These are phyloP conservation scores for Pholiota adiposa DNA, from an alignment of 1,284 basidiomycete species.

Conservation along the genomic window DNA sequence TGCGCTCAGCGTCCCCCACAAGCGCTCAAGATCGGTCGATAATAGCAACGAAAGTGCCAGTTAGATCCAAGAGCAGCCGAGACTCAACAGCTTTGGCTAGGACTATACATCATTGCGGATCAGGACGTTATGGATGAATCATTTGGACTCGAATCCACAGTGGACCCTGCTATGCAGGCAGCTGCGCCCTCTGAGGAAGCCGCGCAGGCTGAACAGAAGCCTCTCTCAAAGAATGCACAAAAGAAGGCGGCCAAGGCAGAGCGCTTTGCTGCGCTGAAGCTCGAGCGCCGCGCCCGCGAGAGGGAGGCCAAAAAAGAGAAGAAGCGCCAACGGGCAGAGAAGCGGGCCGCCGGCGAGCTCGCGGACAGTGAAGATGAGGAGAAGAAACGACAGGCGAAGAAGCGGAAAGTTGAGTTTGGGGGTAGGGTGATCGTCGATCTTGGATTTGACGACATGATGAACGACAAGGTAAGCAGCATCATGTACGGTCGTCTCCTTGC, in stretches of 20 bases:
- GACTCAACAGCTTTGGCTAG: neutral
- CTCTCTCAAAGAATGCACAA: conserved; percentile 79
- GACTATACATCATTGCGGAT: neutral
- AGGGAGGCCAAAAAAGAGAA: conserved; percentile 73
- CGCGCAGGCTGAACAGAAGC: conserved; percentile 28
- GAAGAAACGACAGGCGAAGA: conserved; percentile 48
- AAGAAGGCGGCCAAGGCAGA: conserved; percentile 79
- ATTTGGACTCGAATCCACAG: conserved; percentile 5
- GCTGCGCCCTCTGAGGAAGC: conserved; percentile 12
- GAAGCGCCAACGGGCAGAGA: conserved; percentile 57
- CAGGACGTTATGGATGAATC: conserved; percentile 12
- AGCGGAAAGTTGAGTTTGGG: conserved; percentile 57
- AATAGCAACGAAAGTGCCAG: conserved; percentile 12
- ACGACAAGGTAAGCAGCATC: conserved; percentile 74
- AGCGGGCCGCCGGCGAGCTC: conserved; percentile 57
- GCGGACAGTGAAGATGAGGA: conserved; percentile 49
- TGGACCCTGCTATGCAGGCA: conserved; percentile 5
- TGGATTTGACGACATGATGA: conserved; percentile 95
- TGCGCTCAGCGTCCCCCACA: conserved; percentile 10
- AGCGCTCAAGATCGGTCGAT: conserved; percentile 9
- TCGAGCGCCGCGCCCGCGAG: conserved; percentile 77
- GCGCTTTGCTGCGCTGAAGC: conserved; percentile 67
- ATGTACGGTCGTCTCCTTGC: conserved; percentile 23
- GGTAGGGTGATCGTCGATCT: conserved; percentile 89
- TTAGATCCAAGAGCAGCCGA: conserved; percentile 3